Base-by-base conservation (phyloP, 2,329 filamentous ascomycete species). In the Lachnellula suecica region DNA sequence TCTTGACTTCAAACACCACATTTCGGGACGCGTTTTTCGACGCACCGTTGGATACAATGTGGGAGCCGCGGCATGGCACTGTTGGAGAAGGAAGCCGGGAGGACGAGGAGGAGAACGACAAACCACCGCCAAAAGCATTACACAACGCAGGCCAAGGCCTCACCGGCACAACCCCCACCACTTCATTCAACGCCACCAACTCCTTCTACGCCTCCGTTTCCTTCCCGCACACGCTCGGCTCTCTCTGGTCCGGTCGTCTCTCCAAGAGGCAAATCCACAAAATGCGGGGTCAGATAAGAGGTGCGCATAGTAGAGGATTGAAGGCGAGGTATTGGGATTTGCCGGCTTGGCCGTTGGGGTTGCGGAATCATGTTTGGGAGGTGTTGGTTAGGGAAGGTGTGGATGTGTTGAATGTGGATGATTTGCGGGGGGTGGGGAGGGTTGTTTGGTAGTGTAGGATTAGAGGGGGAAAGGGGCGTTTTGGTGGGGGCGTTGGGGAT, bases 21-120 rank as follows among this genome's bases (percentile, higher is more conserved):
- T 76, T 81, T 56, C 74, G 82, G 25, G 83, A 88, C 65, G 71
- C 82, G 49, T 87, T 87, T 68, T 85, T 83, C 63, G 86, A 89
- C 59, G 85, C 85, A 0, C 84, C 84, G 0, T 72, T 88, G 0
- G 68, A 74, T 50, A 63, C 70, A 59, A 63, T 75, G 66, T 66
- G 69, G 70, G 59, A 71, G 66, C 29, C 59, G 24, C 54, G 57
- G 17, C 40, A 51, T 10, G 46, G 46, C 20, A 35, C 51, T 22
- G 8, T 13, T 22, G 5, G 17, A 19, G 4, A 15, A 15, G 7
- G 20, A 44, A 44, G 7, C n/a, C n/a, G n/a, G n/a, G n/a, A n/a
- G n/a, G n/a, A n/a, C n/a, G n/a, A n/a, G n/a, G n/a, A n/a, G n/a
- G n/a, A n/a, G n/a, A n/a, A n/a, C n/a, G n/a, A n/a, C n/a, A n/a